Evolutionary conservation across 768 basidiomycete genomes (phyloP), one percentile per base, ranked within the genome.

Genomic region (Daedaleopsis nitida): DNA sequence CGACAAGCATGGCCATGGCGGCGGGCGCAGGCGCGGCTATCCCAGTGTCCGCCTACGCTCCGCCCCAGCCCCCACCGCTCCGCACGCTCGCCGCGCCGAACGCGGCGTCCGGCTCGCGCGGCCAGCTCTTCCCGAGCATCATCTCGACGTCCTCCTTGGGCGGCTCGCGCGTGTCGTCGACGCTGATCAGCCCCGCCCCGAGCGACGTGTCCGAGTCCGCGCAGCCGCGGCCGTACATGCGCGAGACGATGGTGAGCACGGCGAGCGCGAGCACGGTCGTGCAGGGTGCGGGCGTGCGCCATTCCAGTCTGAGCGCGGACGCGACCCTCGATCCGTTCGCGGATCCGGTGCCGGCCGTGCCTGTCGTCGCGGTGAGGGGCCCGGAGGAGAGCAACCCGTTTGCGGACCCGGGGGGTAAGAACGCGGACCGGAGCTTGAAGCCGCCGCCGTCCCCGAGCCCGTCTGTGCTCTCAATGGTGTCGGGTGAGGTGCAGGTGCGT

Each of bases 231-330:
- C 60, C 61, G 53, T 38, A 38, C 27, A 58, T 62, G 61, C 61
- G 57, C 56, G 57, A 62, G 34, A 62, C 61, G 57, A 55, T 62
- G 38, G 56, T 55, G 27, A 53, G 61, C 52, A 50, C 56, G 2
- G 48, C 57, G 37, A 52, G 56, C 7, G 56, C 47, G 56, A 62
- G 52, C 61, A 52, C 52, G 21, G 57, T 58, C 42, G 58, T 34
- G 24, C 23, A 27, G 3, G 49, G 39, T 12, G 10, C 51, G 38
- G 52, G 45, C 16, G 34, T 5, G 52, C 52, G 37, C 24, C 61
- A 62, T 38, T 57, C 60, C 44, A 62, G 60, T 43, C 16, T 52
- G 55, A 62, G 60, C 56, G 60, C 60, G 55, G 60, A 62, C 27
- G 55, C 55, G 44, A 16, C 53, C 16, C 24, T 62, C 49, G 38